phyloP scores from a whole-genome alignment of 1,284 basidiomycete genomes.

The Ganoderma boninense region DNA sequence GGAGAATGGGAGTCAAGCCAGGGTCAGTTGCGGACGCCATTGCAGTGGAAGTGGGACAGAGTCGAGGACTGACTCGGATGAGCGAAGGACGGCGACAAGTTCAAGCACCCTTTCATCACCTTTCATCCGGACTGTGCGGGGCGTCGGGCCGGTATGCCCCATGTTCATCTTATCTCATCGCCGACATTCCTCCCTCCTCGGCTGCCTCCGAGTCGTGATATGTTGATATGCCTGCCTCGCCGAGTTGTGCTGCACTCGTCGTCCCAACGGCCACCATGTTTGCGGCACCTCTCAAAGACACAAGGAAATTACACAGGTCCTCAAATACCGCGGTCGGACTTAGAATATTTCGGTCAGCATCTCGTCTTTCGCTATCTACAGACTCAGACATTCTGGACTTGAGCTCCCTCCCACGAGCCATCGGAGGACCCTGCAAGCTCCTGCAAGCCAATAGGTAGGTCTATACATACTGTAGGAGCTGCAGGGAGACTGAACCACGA shows the following conservation, averaged over 20 bases:
- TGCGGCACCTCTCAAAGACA: neutral
- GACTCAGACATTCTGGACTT: no score
- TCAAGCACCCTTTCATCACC: no score
- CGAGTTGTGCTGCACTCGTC: neutral
- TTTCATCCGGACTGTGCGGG: neutral
- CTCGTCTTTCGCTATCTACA: no score
- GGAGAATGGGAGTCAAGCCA: constrained; percentile 58
- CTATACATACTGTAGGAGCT: no score
- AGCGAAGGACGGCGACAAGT: neutral
- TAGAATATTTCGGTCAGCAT: neutral
- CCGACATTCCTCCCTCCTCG: constrained; percentile 6
- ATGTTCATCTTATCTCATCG: constrained; percentile 23
- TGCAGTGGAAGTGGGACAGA: constrained; percentile 12
- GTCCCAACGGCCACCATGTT: neutral
- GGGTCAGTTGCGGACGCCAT: constrained; percentile 44
- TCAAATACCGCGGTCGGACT: neutral
- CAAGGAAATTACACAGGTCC: no score
- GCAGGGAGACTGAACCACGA: neutral
- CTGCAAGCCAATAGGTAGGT: no score
- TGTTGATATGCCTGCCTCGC: no score
- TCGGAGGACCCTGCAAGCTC: no score
- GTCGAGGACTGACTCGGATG: constrained; percentile 1
- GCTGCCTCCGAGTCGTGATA: neutral
- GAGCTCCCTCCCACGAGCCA: no score
- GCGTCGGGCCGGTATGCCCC: neutral